Percentiles rank a stretch among this genome's conserved stretches.
Evolutionary conservation across 768 basidiomycete species (phyloP).

Genomic region (Antrodiella citrinella): DNA sequence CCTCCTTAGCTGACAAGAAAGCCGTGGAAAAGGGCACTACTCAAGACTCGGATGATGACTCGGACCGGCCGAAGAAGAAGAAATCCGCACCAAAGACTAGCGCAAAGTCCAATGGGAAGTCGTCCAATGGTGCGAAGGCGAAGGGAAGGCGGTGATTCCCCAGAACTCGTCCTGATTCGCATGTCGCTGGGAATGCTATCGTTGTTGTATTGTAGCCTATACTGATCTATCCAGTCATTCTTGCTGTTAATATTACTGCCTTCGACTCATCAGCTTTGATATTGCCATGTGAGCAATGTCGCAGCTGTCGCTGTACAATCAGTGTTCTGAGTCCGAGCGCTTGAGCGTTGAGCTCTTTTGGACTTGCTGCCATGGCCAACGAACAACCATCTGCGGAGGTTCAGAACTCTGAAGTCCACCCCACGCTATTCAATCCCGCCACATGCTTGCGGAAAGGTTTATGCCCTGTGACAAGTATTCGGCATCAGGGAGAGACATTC

Average conservation of each 20-base stretch:
- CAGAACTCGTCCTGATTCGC: neutral
- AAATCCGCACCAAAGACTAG: constrained; percentile 26
- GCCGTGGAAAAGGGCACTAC: constrained; percentile 24
- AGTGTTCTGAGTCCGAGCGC: too few species aligned
- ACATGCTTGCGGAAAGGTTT: constrained; percentile 66
- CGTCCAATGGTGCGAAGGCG: constrained; percentile 4
- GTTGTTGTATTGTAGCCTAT: neutral
- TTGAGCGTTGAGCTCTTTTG: too few species aligned
- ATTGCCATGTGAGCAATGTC: too few species aligned
- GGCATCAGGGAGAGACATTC: constrained; percentile 35
- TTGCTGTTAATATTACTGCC: neutral
- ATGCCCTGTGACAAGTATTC: constrained; percentile 59
- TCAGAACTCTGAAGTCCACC: constrained; percentile 15
- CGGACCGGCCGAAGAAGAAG: constrained; percentile 35
- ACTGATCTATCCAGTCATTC: neutral
- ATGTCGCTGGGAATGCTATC: neutral
- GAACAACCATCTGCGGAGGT: too few species aligned
- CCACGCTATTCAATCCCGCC: constrained; percentile 46
- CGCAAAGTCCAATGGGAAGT: constrained; percentile 20
- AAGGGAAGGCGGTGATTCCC: constrained; percentile 11
- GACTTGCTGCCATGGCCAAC: too few species aligned
- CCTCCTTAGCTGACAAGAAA: constrained; percentile 37
- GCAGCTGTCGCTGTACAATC: too few species aligned
- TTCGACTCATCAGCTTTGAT: too few species aligned
- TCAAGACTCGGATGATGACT: constrained; percentile 29